Percentiles rank a stretch among this genome's conserved stretches.
Evolutionary conservation across 495 filamentous ascomycete species (phyloP).

Genomic region (Penicillium waksmanii): DNA sequence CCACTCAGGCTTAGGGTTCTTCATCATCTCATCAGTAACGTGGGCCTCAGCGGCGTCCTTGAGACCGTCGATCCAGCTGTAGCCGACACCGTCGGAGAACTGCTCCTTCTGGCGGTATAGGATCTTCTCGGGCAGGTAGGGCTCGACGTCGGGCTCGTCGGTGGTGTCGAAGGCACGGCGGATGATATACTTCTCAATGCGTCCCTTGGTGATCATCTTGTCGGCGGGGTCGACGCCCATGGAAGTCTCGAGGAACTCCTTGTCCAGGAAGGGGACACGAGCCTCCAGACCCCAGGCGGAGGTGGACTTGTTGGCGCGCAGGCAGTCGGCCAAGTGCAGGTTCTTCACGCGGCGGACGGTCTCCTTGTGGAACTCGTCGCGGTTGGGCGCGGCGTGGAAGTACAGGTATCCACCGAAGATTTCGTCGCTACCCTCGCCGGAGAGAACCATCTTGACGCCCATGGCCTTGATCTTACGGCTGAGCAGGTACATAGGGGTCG

Average conservation of each 20-base stretch:
- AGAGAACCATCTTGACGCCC: conserved; percentile 99
- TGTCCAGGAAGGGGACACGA: conserved; percentile 97
- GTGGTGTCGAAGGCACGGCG: conserved; percentile 95
- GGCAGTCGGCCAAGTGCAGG: conserved; percentile 91
- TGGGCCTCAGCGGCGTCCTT: conserved; percentile 90
- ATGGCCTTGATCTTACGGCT: conserved; percentile 98
- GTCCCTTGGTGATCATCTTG: conserved; percentile 91
- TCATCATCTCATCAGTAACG: conserved; percentile 95
- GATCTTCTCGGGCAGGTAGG: conserved; percentile 93
- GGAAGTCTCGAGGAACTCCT: conserved; percentile 85
- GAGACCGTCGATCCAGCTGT: conserved; percentile 97
- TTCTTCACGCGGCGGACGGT: conserved; percentile 91
- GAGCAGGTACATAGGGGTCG: conserved; percentile 97
- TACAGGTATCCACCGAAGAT: conserved; percentile 99
- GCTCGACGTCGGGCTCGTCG: conserved; percentile 73
- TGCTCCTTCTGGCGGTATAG: conserved; percentile 99
- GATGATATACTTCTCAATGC: conserved; percentile 96
- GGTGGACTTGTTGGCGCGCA: conserved; percentile 98
- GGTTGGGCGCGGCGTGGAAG: conserved; percentile 92
- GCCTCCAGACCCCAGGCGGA: conserved; percentile 99
- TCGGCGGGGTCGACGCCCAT: conserved; percentile 94
- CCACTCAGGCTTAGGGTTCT: conserved; percentile 96
- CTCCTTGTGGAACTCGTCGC: conserved; percentile 90
- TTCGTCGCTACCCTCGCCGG: conserved; percentile 94
- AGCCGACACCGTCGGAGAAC: conserved; percentile 97